Base-by-base conservation (phyloP, 148 eudicot genomes). In the Talinum fruticosum region DNA sequence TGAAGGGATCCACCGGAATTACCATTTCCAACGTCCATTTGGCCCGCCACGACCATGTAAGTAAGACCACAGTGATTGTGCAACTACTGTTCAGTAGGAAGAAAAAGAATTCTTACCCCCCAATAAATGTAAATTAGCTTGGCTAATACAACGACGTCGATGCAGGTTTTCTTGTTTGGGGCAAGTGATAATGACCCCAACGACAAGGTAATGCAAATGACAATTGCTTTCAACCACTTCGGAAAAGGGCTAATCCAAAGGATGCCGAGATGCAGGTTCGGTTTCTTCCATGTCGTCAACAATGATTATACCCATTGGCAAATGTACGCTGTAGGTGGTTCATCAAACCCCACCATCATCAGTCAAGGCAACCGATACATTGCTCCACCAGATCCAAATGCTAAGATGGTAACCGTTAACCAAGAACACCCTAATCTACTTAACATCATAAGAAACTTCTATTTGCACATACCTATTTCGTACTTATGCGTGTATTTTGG, bases 1-100 rank as follows among this genome's bases (percentile, higher is more conserved):
- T 90, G 51, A 77, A 71, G 47, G 93, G 79, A 41, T 91, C 96
- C 32, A 91, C 92, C 8, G 86, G 78, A 36, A 57, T 93, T 80
- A 93, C 98, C 81, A 75, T 93, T 49, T 93, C 98, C 8, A 93
- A 93, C 69, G 75, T 86, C 79, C 96, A 89, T 59, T 88, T 88
- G 80, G 89, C 93, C 57, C 84, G 83, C 8, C 98, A 93, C 61
- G 85, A 91, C 75, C 85, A 93, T 76, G 83, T 76, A 75, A 79
- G 83, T 76, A 75, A 79, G 84, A 38, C n/a, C 61, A 15, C 15
- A 15, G 5, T 32, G 0, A 2, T 2, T 24, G 6, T 51, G 19
- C 57, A 3, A 18, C 23, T 51, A 5, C 19, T 51, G n/a, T 51
- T 51, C 10, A 23, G 57, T 8, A 23, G 26, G 26, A 13, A 59